Base-by-base conservation (phyloP, 2,329 filamentous ascomycete species). In the Trichoderma afroharzianum region DNA sequence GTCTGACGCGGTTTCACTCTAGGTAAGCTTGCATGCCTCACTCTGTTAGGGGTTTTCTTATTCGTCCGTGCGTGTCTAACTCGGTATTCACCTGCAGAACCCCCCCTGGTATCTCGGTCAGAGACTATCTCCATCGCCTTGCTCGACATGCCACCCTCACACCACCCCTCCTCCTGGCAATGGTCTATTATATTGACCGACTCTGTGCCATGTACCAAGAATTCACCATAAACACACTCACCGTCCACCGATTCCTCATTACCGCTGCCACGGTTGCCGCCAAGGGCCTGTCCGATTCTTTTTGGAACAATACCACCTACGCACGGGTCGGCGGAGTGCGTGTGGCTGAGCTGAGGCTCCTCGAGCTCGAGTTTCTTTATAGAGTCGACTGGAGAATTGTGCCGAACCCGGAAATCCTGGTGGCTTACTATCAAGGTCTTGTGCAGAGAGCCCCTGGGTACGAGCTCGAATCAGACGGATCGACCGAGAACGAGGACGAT, bases 151-250 rank as follows among this genome's bases (percentile, higher is more conserved):
- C 96, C 30, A 98, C 95, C 0, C 87, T 99, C 3, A 94, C 94
- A 7, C 95, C 96, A 14, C 95, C 96, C 0, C 92, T 99, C 64
- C 87, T 99, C n/a, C 88, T 99, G 43, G 96, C 95, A 76, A 98
- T 99, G 94, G 96, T 99, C 71, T 99, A 97, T 80, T 99, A 98
- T 78, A 98, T 99, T 77, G 96, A 99, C 82, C 91, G 94, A 36
- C 87, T 99, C 26, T 99, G 95, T 81, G 91, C 93, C 12, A 86
- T 97, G 72, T 99, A 98, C 80, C 92, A 93, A 3, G 93, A 95
- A 61, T 99, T 99, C 81, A 98, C 95, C 32, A 97, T 99, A 76
- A 97, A 95, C 79, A 97, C 94, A 61, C 86, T 99, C 24, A 99
- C 96, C 0, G 95, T 99, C 3, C 96, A 99, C 83, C 94, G 96